Conservation (phyloP, 257 asterid species). For the Dorcoceras hygrometricum region DNA sequence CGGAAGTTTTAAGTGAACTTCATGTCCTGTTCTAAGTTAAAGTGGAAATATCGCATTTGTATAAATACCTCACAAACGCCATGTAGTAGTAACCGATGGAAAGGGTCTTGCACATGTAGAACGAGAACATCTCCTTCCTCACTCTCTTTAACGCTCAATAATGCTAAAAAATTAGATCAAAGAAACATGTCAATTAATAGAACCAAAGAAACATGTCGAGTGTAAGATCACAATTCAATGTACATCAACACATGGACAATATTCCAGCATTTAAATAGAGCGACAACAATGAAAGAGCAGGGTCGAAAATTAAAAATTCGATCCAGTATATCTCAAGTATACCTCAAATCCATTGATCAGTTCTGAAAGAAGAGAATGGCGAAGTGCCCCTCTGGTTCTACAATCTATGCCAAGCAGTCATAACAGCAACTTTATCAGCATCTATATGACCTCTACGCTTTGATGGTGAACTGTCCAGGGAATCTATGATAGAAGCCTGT, state of each 20-base stretch:
- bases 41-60: background rate
- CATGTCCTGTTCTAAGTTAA: too few species aligned
- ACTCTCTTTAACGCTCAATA: constrained; percentile 52
- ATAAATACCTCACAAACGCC: constrained; percentile 90
- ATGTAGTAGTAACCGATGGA: constrained; percentile 76
- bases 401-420: constrained; percentile 88
- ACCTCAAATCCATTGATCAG: constrained; percentile 81
- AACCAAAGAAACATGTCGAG: background rate
- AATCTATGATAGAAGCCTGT: constrained; percentile 64
- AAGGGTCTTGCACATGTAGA: constrained; percentile 77
- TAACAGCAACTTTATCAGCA: constrained; percentile 75
- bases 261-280: constrained; percentile 5
- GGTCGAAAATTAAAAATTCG: background rate
- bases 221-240: background rate
- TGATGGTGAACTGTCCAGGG: constrained; percentile 43
- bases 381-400: constrained; percentile 84
- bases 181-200: background rate
- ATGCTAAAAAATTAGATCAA: too few species aligned
- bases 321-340: constrained; percentile 20
- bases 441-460: constrained; percentile 44
- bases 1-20: background rate
- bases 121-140: constrained; percentile 53
- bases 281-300: background rate
- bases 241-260: background rate
- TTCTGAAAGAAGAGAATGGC: constrained; percentile 69